A percentile compares a stretch with the other conserved stretches of the same genome.
Evolutionary conservation across 1,284 basidiomycete genomes (phyloP).

Genomic region (Moesziomyces parantarcticus): DNA sequence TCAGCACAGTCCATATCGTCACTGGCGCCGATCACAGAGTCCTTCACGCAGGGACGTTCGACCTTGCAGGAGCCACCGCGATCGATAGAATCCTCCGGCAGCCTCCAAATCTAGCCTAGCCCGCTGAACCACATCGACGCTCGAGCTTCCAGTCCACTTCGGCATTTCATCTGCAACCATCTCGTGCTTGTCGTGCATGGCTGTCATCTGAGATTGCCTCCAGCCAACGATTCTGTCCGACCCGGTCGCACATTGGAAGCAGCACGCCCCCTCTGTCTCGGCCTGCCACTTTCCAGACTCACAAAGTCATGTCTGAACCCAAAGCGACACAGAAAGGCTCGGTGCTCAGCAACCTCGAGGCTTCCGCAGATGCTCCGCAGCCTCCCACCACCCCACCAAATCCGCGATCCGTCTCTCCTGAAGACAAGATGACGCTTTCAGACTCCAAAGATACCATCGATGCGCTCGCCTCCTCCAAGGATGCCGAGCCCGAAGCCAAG

Average conservation of each 20-base stretch:
- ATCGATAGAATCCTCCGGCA: too few species aligned
- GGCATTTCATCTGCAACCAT: neutral
- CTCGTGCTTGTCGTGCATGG: neutral
- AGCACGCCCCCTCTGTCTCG: neutral
- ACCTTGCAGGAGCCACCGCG: too few species aligned
- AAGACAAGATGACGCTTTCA: conserved; percentile 18
- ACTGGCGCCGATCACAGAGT: too few species aligned
- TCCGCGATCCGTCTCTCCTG: conserved; percentile 20
- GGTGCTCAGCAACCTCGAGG: conserved; percentile 39
- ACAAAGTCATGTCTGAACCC: conserved; percentile 22
- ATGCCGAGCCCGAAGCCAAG: conserved; percentile 38
- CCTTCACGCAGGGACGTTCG: too few species aligned
- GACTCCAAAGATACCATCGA: conserved; percentile 23
- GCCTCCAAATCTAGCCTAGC: too few species aligned
- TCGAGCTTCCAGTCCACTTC: neutral
- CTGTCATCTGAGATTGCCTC: too few species aligned
- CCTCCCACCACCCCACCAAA: conserved; percentile 19
- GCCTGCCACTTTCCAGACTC: neutral
- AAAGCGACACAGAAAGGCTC: conserved; percentile 30
- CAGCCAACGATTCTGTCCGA: too few species aligned
- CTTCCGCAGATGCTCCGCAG: conserved; percentile 12
- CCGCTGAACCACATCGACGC: neutral
- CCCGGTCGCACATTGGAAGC: neutral
- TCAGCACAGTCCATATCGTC: too few species aligned
- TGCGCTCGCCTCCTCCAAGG: conserved; percentile 11